Percentiles rank a stretch among this genome's conserved stretches.
phyloP scores from a whole-genome alignment of 768 basidiomycete species.

The Tricholoma furcatifolium region DNA sequence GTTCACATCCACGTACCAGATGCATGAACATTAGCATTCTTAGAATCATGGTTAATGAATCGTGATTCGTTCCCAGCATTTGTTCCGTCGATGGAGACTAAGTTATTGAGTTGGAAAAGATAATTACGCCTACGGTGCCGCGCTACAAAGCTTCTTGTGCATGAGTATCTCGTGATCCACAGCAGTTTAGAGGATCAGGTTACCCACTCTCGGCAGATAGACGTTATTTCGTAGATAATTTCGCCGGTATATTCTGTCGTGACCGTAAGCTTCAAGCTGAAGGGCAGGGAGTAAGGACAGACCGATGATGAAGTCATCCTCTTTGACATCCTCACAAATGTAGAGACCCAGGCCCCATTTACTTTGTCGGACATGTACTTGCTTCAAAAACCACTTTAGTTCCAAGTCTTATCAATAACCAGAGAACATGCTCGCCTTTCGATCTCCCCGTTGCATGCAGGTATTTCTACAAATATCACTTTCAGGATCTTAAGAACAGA shows the following conservation, averaged over 20 bases:
- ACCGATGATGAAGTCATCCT: conserved; percentile 53
- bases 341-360: conserved; percentile 57
- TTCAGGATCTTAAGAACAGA: conserved; percentile 23
- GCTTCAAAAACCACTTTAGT: conserved; percentile 24
- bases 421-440: conserved; percentile 35
- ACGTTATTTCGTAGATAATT: conserved; percentile 47
- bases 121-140: conserved; percentile 57
- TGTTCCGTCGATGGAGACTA: conserved; percentile 51
- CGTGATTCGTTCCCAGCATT: conserved; percentile 61
- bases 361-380: conserved; percentile 41
- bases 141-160: conserved; percentile 36
- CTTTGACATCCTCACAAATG: conserved; percentile 39
- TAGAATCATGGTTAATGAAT: conserved; percentile 60
- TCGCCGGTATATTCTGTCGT: conserved; percentile 67
- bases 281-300: neutral
- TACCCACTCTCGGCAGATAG: conserved; percentile 50
- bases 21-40: conserved; percentile 43
- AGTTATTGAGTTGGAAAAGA: conserved; percentile 51
- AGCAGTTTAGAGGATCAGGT: neutral
- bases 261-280: neutral
- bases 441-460: conserved; percentile 41
- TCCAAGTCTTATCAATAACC: neutral
- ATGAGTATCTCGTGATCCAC: neutral
- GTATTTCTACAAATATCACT: conserved; percentile 44
- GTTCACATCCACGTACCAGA: conserved; percentile 32